Percentiles rank a stretch among this genome's conserved stretches.
phyloP scores from a whole-genome alignment of 2,329 filamentous ascomycete genomes.

The Pseudonectria buxi region DNA sequence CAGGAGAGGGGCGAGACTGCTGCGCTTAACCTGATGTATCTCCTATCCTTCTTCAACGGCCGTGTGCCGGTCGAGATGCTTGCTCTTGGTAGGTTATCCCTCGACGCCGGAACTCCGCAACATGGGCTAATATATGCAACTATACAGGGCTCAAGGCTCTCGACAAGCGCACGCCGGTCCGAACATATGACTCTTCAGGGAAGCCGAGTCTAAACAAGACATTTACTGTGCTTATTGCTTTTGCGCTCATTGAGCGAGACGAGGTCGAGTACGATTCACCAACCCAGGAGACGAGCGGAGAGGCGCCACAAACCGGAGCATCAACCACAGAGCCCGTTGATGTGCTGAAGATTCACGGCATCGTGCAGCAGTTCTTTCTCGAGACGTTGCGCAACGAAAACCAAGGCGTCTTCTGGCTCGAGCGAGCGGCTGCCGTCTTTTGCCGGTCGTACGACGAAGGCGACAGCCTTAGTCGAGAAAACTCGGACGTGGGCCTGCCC shows the following conservation, averaged over 20 bases:
- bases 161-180: constrained; percentile 17
- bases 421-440: constrained; percentile 16
- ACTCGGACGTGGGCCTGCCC: constrained; percentile 13
- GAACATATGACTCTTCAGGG: constrained; percentile 11
- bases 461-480: constrained; percentile 8
- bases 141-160: constrained; percentile 12
- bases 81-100: constrained; percentile 11
- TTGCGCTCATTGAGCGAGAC: constrained; percentile 19
- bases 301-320: constrained; percentile 4
- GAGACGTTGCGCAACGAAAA: constrained; percentile 13
- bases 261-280: constrained; percentile 18
- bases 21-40: constrained; percentile 19
- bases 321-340: constrained; percentile 13
- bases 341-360: constrained; percentile 16
- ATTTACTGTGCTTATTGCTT: constrained; percentile 18
- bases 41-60: constrained; percentile 17
- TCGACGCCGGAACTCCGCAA: not conserved
- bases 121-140: not conserved
- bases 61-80: constrained; percentile 19
- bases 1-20: constrained; percentile 17
- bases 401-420: constrained; percentile 17
- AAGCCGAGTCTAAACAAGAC: constrained; percentile 19
- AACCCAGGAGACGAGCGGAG: constrained; percentile 4
- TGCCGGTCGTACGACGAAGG: constrained; percentile 17
- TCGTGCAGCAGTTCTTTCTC: constrained; percentile 18